Conservation (phyloP, 805 yeast genomes). For the Candida coleopterorum region DNA sequence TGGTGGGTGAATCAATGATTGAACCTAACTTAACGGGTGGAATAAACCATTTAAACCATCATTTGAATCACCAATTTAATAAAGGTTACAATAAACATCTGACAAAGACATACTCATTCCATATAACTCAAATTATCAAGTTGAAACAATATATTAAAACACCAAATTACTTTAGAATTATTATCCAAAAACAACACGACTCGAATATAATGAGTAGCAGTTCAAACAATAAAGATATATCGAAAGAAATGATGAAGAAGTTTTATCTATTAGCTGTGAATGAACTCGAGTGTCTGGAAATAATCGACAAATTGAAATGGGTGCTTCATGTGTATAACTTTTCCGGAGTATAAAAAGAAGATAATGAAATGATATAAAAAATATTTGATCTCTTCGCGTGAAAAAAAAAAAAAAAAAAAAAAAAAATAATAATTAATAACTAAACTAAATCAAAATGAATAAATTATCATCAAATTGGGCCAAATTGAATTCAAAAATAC, state of each 20-base stretch:
- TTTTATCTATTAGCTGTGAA: conserved; percentile 80
- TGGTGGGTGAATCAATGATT: neutral
- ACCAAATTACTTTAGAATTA: conserved; percentile 76
- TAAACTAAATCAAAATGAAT: conserved; percentile 4
- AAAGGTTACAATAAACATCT: conserved; percentile 56
- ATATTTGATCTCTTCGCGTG: conserved; percentile 5
- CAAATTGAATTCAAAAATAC: conserved; percentile 13
- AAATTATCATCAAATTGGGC: conserved; percentile 23
- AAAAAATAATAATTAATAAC: neutral
- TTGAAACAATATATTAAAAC: conserved; percentile 72
- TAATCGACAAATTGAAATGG: conserved; percentile 63
- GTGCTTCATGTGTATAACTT: conserved; percentile 52
- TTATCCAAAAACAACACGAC: conserved; percentile 42
- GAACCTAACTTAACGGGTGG: conserved; percentile 1
- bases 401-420: neutral
- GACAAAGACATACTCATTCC: conserved; percentile 83
- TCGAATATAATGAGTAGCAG: conserved; percentile 1
- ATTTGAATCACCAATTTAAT: conserved; percentile 28
- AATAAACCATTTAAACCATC: conserved; percentile 26
- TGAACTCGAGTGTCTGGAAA: conserved; percentile 60
- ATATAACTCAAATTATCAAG: conserved; percentile 68
- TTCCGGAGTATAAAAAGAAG: conserved; percentile 5
- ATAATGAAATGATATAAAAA: neutral
- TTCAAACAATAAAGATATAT: conserved; percentile 33
- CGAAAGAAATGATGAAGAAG: conserved; percentile 59